Conservation (phyloP, 2,329 filamentous ascomycete species). For the Verticillium albo-atrum region DNA sequence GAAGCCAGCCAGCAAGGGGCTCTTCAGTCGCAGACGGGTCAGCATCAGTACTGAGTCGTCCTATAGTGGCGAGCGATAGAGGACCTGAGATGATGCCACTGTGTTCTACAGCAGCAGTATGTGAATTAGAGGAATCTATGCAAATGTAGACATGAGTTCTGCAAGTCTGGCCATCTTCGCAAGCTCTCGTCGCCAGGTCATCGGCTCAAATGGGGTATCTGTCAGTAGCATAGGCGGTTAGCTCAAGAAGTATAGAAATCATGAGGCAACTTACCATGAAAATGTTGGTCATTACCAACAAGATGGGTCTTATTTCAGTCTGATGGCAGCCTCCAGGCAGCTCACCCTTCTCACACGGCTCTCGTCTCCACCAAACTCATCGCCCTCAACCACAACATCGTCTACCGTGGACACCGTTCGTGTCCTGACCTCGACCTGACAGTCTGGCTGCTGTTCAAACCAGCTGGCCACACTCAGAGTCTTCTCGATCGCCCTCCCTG, state of each 20-base stretch:
- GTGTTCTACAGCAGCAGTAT: too few species aligned
- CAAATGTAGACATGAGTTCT: not conserved
- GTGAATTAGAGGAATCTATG: too few species aligned
- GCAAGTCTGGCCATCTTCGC: not conserved
- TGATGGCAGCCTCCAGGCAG: slow-evolving; percentile 44
- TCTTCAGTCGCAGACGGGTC: not conserved
- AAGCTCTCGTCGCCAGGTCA: not conserved
- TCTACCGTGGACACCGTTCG: slow-evolving; percentile 63
- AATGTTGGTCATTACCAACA: not conserved
- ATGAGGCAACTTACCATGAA: not conserved
- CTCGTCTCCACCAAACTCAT: slow-evolving; percentile 27
- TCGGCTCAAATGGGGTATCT: not conserved
- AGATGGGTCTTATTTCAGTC: slow-evolving; percentile 32
- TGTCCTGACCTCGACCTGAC: slow-evolving; percentile 55
- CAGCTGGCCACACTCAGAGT: slow-evolving; percentile 58
- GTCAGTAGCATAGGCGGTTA: not conserved
- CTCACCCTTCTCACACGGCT: slow-evolving; percentile 45
- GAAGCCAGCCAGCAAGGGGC: not conserved
- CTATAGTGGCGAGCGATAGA: not conserved
- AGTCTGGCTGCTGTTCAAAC: slow-evolving; percentile 59
- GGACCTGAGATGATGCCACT: not conserved
- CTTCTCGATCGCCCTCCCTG: slow-evolving; percentile 62
- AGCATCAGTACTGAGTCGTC: slow-evolving; percentile 2
- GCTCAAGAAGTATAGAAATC: not conserved
- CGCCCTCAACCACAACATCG: slow-evolving; percentile 49